phyloP scores from a whole-genome alignment of 176 grass and related monocot species.

The Eragrostis nindensis region DNA sequence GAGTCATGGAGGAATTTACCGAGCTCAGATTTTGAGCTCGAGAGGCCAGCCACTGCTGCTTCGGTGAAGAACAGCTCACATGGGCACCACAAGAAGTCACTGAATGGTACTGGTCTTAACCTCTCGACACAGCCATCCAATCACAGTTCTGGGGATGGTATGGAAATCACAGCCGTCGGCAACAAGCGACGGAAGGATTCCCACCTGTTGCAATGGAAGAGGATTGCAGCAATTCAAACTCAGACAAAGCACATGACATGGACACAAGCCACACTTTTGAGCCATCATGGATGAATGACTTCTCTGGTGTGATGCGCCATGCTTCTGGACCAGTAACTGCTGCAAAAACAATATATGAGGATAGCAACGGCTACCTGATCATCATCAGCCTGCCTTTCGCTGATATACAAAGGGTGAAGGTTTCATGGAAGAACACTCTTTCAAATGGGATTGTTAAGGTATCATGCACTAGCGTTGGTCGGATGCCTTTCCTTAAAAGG shows the following conservation, averaged over 20 bases:
- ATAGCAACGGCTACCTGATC: constrained; percentile 88
- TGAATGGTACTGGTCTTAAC: constrained; percentile 77
- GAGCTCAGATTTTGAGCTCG: constrained; percentile 77
- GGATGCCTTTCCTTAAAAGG: constrained; percentile 75
- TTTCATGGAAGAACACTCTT: constrained; percentile 93
- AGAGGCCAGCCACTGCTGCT: constrained; percentile 50
- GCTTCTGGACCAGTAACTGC: constrained; percentile 83
- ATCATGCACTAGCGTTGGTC: constrained; percentile 64
- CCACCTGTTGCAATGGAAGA: constrained; percentile 71
- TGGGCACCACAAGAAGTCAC: constrained; percentile 63
- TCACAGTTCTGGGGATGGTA: constrained; percentile 49
- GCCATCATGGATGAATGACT: constrained; percentile 77
- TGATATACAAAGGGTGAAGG: constrained; percentile 86
- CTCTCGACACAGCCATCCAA: constrained; percentile 71
- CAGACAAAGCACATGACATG: constrained; percentile 71
- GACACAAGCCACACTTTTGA: constrained; percentile 52
- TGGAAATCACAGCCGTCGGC: constrained; percentile 52
- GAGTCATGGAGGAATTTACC: constrained; percentile 92
- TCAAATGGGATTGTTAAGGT: constrained; percentile 83
- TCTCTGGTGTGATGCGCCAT: constrained; percentile 83
- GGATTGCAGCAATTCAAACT: constrained; percentile 73
- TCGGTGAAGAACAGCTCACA: constrained; percentile 49
- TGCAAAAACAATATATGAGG: constrained; percentile 93
- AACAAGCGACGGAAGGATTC: constrained; percentile 80
- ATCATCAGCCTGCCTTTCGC: constrained; percentile 85